phyloP scores from a whole-genome alignment of 805 yeast species.

The Metschnikowia santaceciliae region DNA sequence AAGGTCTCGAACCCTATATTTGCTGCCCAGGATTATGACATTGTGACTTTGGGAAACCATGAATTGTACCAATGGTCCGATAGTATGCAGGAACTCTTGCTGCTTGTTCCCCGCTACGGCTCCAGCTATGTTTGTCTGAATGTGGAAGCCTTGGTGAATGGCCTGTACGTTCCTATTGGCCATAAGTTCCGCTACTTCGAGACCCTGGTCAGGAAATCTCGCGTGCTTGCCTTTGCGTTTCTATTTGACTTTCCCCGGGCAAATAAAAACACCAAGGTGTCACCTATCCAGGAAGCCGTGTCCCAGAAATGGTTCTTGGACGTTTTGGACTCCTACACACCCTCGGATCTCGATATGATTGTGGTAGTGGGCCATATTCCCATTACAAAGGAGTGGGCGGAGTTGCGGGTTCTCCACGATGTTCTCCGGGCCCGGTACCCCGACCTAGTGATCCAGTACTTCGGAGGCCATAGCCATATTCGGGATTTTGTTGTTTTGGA shows the following conservation, averaged over 20 bases:
- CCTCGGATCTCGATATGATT: slow-evolving; percentile 53
- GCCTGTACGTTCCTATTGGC: slow-evolving; percentile 54
- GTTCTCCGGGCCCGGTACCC: slow-evolving; percentile 59
- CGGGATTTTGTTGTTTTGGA: slow-evolving; percentile 78
- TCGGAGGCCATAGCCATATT: slow-evolving; percentile 94
- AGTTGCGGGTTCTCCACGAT: slow-evolving; percentile 44
- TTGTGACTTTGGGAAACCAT: slow-evolving; percentile 86
- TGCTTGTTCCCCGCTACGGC: slow-evolving; percentile 54
- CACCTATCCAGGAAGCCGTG: slow-evolving; percentile 52
- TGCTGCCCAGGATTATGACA: slow-evolving; percentile 62
- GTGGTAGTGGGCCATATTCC: slow-evolving; percentile 82
- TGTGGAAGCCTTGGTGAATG: slow-evolving; percentile 46
- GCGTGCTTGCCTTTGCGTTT: slow-evolving; percentile 71
- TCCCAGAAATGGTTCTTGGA: slow-evolving; percentile 63
- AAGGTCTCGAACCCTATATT: slow-evolving; percentile 57
- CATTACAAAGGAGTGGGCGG: slow-evolving; percentile 47
- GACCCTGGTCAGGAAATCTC: slow-evolving; percentile 50
- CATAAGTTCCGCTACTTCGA: slow-evolving; percentile 58
- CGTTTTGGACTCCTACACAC: slow-evolving; percentile 27
- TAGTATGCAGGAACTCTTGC: slow-evolving; percentile 60
- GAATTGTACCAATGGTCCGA: slow-evolving; percentile 72
- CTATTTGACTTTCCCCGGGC: slow-evolving; percentile 68
- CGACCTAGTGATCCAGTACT: slow-evolving; percentile 64
- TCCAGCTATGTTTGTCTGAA: slow-evolving; percentile 68
- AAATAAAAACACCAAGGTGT: slow-evolving; percentile 60